These are phyloP conservation scores for Vigna unguiculata DNA, from an alignment of 306 rosid species.

Conservation along the genomic window DNA sequence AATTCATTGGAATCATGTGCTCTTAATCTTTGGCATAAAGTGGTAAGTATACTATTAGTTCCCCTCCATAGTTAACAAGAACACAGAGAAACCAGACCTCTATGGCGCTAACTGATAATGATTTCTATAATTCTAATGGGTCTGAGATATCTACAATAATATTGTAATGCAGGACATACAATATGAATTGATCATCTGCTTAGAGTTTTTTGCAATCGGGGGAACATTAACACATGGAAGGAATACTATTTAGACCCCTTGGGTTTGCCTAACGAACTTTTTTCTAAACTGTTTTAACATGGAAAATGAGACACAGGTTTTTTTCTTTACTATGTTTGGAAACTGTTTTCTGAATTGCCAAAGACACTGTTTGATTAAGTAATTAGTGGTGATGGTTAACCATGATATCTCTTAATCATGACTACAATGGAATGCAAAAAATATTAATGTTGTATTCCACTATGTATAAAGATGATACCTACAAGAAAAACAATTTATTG, in stretches of 20 bases:
- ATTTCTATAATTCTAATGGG: not conserved
- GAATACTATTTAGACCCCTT: constrained; percentile 51
- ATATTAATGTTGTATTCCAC: not conserved
- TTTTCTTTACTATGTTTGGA: constrained; percentile 8
- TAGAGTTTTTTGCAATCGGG: constrained; percentile 60
- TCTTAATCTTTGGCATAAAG: constrained; percentile 50
- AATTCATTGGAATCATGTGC: constrained; percentile 65
- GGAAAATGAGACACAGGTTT: constrained; percentile 64
- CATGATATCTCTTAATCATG: not conserved
- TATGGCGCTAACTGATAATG: not conserved
- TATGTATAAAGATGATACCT: not conserved
- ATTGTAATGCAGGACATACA: constrained; percentile 58
- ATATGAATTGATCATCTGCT: constrained; percentile 63
- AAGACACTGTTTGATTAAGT: not conserved
- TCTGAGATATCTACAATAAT: not conserved
- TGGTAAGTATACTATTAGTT: constrained; percentile 45
- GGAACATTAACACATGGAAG: constrained; percentile 57
- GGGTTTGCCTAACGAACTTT: constrained; percentile 52
- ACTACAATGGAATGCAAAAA: not conserved
- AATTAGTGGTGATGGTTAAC: not conserved
- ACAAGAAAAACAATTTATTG: not conserved
- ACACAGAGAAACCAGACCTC: not conserved
- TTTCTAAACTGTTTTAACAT: constrained; percentile 48
- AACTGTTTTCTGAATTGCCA: not conserved
- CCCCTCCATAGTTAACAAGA: not conserved